phyloP scores from a whole-genome alignment of 495 filamentous ascomycete species.

The Astrocystis sublimbata region DNA sequence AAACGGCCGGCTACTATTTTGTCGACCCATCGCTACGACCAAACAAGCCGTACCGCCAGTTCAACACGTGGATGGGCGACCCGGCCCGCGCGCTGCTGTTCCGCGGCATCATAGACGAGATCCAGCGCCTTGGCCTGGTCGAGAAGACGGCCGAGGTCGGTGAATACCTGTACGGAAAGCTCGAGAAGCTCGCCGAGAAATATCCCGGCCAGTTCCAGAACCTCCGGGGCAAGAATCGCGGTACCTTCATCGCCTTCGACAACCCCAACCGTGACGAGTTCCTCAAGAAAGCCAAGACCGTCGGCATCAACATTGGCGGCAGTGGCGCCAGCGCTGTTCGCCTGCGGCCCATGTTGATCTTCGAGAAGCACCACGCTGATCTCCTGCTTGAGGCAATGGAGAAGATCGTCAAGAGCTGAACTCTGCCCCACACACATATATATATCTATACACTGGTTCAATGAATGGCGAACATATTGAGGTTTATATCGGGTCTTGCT shows the following conservation, averaged over 20 bases:
- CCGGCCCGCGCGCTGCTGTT: conserved; percentile 88
- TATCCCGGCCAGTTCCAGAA: conserved; percentile 87
- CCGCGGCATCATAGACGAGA: conserved; percentile 87
- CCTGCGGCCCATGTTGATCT: conserved; percentile 92
- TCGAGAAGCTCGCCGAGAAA: conserved; percentile 67
- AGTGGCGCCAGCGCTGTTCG: conserved; percentile 78
- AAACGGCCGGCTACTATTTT: conserved; percentile 97
- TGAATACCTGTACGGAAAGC: conserved; percentile 74
- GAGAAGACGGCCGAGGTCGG: conserved; percentile 78
- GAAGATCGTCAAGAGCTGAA: conserved; percentile 60
- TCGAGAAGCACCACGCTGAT: conserved; percentile 87
- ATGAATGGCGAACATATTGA: background rate
- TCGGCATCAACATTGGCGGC: conserved; percentile 93
- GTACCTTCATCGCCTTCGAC: conserved; percentile 98
- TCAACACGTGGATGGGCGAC: conserved; percentile 99
- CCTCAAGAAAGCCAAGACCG: conserved; percentile 73
- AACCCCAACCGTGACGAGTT: conserved; percentile 82
- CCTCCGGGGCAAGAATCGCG: conserved; percentile 88
- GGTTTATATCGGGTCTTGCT: too few species aligned
- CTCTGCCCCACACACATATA: background rate
- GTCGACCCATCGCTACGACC: conserved; percentile 85
- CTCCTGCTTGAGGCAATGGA: conserved; percentile 60
- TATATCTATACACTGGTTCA: background rate
- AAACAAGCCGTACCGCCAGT: conserved; percentile 98
- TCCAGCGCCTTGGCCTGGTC: conserved; percentile 78